Evolutionary conservation across 2,329 filamentous ascomycete species (phyloP).

Genomic region (Colletotrichum costaricense): DNA sequence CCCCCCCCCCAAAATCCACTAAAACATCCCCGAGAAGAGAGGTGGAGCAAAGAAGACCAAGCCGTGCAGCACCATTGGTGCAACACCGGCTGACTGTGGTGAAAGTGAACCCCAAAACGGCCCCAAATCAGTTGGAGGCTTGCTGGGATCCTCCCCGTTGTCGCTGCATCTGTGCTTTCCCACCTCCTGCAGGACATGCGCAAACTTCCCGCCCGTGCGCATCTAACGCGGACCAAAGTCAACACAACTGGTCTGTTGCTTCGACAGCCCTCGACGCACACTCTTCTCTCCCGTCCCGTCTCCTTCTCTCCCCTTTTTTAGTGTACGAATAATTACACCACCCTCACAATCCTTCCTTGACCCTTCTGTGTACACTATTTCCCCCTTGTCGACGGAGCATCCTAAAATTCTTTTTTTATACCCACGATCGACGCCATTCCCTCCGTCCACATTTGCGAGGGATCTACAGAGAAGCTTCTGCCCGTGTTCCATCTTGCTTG

Average conservation of each 20-base stretch:
- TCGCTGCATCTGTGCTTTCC: slow-evolving; percentile 24
- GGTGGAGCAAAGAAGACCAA: not conserved
- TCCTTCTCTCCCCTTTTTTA: slow-evolving; percentile 25
- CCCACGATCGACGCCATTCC: slow-evolving; percentile 12
- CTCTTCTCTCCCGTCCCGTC: not conserved
- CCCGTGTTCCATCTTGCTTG: slow-evolving; percentile 18
- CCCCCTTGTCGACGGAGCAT: not conserved
- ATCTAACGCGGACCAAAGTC: slow-evolving; percentile 22
- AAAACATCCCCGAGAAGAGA: not conserved
- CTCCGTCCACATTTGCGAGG: not conserved
- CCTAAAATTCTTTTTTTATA: slow-evolving; percentile 26
- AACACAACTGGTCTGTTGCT: slow-evolving; percentile 30
- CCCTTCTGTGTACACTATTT: not conserved
- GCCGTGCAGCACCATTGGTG: slow-evolving; percentile 7
- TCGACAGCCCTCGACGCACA: slow-evolving; percentile 28
- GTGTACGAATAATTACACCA: not conserved
- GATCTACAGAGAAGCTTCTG: slow-evolving; percentile 25
- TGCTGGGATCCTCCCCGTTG: slow-evolving; percentile 19
- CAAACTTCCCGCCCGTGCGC: slow-evolving; percentile 33
- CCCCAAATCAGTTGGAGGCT: not conserved
- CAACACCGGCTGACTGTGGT: not conserved
- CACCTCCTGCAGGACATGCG: slow-evolving; percentile 33
- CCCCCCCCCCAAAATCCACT: not conserved
- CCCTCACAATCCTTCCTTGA: slow-evolving; percentile 10
- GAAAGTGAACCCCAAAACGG: slow-evolving; percentile 1